Evolutionary conservation across 352 stramenopile species (phyloP), one percentile per base, ranked within the genome.

Genomic region (Saprolegnia diclina): DNA sequence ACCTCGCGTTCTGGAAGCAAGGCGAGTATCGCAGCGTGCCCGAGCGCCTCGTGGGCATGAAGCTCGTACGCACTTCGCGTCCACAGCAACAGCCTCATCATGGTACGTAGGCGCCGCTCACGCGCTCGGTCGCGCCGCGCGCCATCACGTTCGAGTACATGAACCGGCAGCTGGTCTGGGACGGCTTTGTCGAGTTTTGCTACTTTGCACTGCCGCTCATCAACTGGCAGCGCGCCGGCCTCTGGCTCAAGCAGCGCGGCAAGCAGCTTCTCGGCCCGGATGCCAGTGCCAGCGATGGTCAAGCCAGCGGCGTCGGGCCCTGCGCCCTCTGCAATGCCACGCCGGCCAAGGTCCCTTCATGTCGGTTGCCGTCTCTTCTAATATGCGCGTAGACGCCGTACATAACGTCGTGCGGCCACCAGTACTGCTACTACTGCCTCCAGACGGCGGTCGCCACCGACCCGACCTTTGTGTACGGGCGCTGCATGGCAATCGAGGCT

Each of bases 101-200:
- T 87, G 77, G 14, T 7, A 7, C 16, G 24, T 59, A 59, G 52
- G 35, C n/a, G 19, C 52, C 52, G 35, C 52, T 59, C 35, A 24
- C 24, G 35, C 52, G 35, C 52, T 21, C 52, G 11, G 52, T 59
- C 2, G 35, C 19, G 83, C 77, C 86, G 26, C 81, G 86, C 14
- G 76, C 79, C 29, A 94, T 94, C 59, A 94, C 90, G 66, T 92
- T 91, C 48, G 86, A 94, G 71, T 92, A 91, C 78, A 92, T 94
- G 82, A 94, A 82, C 65, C 83, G 84, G 7, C 84, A 92, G 44
- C 69, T 92, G 22, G 72, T 92, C n/a, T 94, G 83, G 86, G 77
- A 89, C 44, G 85, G 83, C 56, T 74, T 94, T 59, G 90, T 90
- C 82, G 86, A 94, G 62, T 91, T 94, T 50, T 84, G 86, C 63